Percentiles rank a stretch among this genome's conserved stretches.
Conservation (phyloP, 345 rosid species). For the Arabis alpina region DNA sequence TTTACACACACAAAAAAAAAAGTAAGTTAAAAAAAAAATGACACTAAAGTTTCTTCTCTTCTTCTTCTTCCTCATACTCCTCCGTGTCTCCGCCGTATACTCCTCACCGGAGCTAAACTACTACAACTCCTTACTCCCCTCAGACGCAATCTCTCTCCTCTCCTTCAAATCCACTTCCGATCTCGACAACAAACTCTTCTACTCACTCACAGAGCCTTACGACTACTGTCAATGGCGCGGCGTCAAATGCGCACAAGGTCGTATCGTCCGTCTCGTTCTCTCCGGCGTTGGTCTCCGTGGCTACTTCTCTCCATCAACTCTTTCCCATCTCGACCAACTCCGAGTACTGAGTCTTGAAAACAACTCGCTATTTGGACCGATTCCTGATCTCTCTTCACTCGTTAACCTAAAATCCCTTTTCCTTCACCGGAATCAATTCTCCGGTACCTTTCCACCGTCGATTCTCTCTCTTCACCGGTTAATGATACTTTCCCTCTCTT, state of each 20-base stretch:
- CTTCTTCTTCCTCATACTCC: slow-evolving; percentile 30
- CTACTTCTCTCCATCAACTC: slow-evolving; percentile 56
- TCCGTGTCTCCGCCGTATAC: slow-evolving; percentile 36
- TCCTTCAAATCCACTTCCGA: slow-evolving; percentile 89
- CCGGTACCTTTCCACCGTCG: slow-evolving; percentile 77
- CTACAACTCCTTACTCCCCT: slow-evolving; percentile 53
- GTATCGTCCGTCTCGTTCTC: slow-evolving; percentile 72
- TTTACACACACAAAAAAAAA: neutral
- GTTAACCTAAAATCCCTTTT: slow-evolving; percentile 71
- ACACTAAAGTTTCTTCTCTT: slow-evolving; percentile 27
- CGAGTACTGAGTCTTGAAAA: slow-evolving; percentile 74
- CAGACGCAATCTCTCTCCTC: slow-evolving; percentile 77
- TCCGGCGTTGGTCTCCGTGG: slow-evolving; percentile 70
- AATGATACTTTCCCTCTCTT: slow-evolving; percentile 60
- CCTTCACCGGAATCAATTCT: slow-evolving; percentile 61
- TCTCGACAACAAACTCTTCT: slow-evolving; percentile 71
- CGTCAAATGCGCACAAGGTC: slow-evolving; percentile 78
- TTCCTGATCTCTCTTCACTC: slow-evolving; percentile 85
- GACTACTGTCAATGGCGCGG: slow-evolving; percentile 98
- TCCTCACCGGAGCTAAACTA: slow-evolving; percentile 46
- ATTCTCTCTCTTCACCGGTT: slow-evolving; percentile 65
- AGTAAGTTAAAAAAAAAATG: slow-evolving; percentile 18
- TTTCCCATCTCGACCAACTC: slow-evolving; percentile 90
- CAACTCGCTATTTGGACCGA: slow-evolving; percentile 82
- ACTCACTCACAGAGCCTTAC: slow-evolving; percentile 74